Base-by-base conservation (phyloP, 1,284 basidiomycete genomes). In the Boletus smithii region DNA sequence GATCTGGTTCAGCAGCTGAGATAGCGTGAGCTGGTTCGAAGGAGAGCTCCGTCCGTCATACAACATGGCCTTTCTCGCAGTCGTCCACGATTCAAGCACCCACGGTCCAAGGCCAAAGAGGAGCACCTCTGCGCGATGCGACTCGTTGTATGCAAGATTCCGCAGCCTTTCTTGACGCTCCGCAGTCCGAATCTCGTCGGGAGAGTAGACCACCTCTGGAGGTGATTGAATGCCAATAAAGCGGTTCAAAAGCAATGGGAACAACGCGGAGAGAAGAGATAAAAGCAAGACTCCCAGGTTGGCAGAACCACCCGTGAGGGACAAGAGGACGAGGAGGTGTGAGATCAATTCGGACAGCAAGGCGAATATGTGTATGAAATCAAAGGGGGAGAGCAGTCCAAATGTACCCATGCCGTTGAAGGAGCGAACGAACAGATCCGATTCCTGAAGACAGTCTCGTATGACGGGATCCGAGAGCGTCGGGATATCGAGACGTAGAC, bases 21-120 rank as follows among this genome's bases (percentile, higher is more conserved):
- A 49, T 17, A 69, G 31, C 11, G 75, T 72, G 33, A 68, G 61
- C 38, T 73, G 71, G 39, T 58, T 69, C 22, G 68, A 55, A 29
- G 73, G 65, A 11, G 70, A 67, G 16, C 66, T 68, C 47, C 72
- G 72, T 54, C 82, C 82, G 24, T 80, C 73, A 10, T 76, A 74
- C 33, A 84, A 69, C 39, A 81, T 75, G 26, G 77, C 66, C 58
- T 73, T 79, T 56, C 83, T 69, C 5, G 85, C 80, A 29, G 63
- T 72, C 3, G 82, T 76, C 89, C 88, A 92, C 2, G 79, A 79
- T 45, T 77, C 73, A 48, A 92, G 68, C 48, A 91, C 83, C 88
- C 89, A 92, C 27, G 85, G 83, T 16, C 81, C 83, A 9, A 92
- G 73, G 6, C 87, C 87, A 61, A 91, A 93, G 6, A 92, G 71